Base-by-base conservation (phyloP, 2,329 filamentous ascomycete species). In the Penicillium sp. region DNA sequence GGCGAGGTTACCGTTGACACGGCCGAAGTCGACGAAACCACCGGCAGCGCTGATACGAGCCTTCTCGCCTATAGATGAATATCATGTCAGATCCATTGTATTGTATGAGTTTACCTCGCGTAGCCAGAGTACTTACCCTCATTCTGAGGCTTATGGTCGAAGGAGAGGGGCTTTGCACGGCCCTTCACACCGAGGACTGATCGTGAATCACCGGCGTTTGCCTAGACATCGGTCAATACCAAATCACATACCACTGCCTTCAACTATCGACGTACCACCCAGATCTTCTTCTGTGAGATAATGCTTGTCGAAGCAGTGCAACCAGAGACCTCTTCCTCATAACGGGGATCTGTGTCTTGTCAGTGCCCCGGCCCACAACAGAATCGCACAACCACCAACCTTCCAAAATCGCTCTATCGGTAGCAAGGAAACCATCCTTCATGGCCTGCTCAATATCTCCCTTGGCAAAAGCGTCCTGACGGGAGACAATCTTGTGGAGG, bases 131-230 rank as follows among this genome's bases (percentile, higher is more conserved):
- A 67, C 69, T 53, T 72, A 95, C 92, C 90, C 83, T 99, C 94
- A 66, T 97, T 97, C 75, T 97, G 92, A 40, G 94, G 94, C 79
- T 99, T 99, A 82, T 99, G 94, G 74, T 99, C 94, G 72, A 96
- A 96, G n/a, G 94, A 99, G 56, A 99, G 82, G 48, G 94, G 94
- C 80, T 97, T 99, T 64, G 94, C 94, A 67, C 94, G 86, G 62
- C 94, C 94, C 80, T 97, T 99, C 69, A 99, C 91, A 67, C 94
- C 94, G 62, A 99, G 79, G 24, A 99, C 94, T 70, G 88, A 90
- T 80, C 94, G 87, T 60, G 94, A 99, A 75, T 99, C 94, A 71
- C 94, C 94, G 60, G 94, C 91, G 73, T 99, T 99, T 69, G 91
- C 94, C 94, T 99, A 65, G 7, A 50, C 11, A 22, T 53, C 29